Evolutionary conservation across 257 asterid species (phyloP).

Genomic region (Plantago ovata): DNA sequence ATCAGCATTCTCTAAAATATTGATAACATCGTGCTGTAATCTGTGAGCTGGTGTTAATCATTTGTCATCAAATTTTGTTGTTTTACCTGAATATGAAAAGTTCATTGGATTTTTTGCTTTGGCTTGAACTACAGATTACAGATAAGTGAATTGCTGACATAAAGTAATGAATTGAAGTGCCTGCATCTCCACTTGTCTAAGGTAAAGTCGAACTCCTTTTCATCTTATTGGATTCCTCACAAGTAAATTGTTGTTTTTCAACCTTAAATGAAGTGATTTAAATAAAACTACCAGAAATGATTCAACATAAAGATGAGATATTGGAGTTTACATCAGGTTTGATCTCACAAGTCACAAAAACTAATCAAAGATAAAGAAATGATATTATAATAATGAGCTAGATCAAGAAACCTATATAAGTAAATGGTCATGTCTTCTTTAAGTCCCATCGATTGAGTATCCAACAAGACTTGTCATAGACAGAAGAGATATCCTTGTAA

Average conservation of each 20-base stretch:
- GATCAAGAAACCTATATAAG: constrained; percentile 26
- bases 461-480: background rate
- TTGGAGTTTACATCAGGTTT: constrained; percentile 25
- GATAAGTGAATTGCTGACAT: constrained; percentile 23
- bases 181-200: constrained; percentile 21
- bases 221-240: constrained; percentile 28
- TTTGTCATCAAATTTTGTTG: constrained; percentile 25
- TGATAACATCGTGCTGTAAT: constrained; percentile 26
- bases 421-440: constrained; percentile 14
- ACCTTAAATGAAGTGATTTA: constrained; percentile 15
- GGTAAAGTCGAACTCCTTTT: constrained; percentile 6
- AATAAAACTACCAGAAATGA: background rate
- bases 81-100: constrained; percentile 14
- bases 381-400: background rate
- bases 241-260: constrained; percentile 20
- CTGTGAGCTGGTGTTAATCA: constrained; percentile 29
- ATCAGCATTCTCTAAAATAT: constrained; percentile 39
- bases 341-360: constrained; percentile 11
- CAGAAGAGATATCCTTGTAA: background rate
- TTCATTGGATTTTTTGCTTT: constrained; percentile 17
- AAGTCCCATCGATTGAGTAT: constrained; percentile 11
- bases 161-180: constrained; percentile 16
- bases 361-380: constrained; percentile 12
- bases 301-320: constrained; percentile 14
- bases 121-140: background rate